Evolutionary conservation across 2,329 filamentous ascomycete species (phyloP).

Genomic region (Penicillium sp.): DNA sequence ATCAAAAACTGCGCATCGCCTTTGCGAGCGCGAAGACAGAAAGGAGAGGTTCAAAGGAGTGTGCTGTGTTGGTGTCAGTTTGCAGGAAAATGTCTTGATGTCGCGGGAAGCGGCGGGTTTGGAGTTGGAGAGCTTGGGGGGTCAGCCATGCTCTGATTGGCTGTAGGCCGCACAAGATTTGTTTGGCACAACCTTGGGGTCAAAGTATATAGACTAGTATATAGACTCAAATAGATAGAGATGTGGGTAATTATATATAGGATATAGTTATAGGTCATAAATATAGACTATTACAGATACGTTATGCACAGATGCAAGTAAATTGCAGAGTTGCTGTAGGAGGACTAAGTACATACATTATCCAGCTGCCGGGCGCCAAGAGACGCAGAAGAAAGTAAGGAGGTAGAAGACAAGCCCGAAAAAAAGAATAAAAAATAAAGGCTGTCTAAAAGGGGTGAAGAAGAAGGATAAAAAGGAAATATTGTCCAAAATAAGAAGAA

Average conservation of each 20-base stretch:
- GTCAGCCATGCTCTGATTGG: constrained; percentile 30
- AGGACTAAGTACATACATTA: constrained; percentile 45
- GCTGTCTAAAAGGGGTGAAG: constrained; percentile 22
- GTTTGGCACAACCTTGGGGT: constrained; percentile 1
- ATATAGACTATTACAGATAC: neutral
- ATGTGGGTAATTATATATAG: too few relatives aligned
- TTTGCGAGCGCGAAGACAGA: neutral
- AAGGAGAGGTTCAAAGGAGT: constrained; percentile 9
- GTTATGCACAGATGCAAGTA: constrained; percentile 8
- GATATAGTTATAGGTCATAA: too few relatives aligned
- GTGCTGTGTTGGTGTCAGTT: neutral
- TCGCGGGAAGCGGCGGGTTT: constrained; percentile 38
- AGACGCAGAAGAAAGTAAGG: constrained; percentile 30
- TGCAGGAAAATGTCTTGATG: constrained; percentile 23
- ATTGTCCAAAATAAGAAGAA: constrained; percentile 15
- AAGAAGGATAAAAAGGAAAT: constrained; percentile 6
- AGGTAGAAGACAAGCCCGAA: constrained; percentile 11
- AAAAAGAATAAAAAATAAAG: constrained; percentile 18
- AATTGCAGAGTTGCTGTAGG: constrained; percentile 22
- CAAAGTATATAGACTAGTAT: too few relatives aligned
- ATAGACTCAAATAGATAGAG: too few relatives aligned
- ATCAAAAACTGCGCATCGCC: constrained; percentile 22
- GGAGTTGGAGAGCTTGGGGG: constrained; percentile 24
- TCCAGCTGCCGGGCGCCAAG: constrained; percentile 36
- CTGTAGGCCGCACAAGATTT: constrained; percentile 8